phyloP scores from a whole-genome alignment of 208 protist genomes.

The Leishmania amazonensis region DNA sequence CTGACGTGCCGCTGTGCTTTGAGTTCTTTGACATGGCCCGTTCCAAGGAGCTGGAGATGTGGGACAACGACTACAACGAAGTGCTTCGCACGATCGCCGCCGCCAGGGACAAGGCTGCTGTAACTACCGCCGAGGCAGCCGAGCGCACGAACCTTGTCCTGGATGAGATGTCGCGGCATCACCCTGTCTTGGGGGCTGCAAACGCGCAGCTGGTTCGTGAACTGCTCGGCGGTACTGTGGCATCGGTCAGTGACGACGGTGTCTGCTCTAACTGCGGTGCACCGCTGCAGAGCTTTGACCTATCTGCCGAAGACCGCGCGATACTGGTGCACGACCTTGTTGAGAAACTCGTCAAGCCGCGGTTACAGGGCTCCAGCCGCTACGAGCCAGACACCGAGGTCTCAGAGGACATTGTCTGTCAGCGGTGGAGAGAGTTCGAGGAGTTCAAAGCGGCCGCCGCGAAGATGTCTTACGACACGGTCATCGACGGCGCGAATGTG shows the following conservation, averaged over 20 bases:
- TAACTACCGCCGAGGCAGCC: background rate
- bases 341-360: constrained; percentile 65
- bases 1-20: constrained; percentile 44
- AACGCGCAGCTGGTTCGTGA: constrained; percentile 56
- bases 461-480: constrained; percentile 59
- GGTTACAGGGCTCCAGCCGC: constrained; percentile 46
- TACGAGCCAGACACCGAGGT: constrained; percentile 66
- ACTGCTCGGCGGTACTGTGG: constrained; percentile 50
- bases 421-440: constrained; percentile 60
- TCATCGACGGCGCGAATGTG: constrained; percentile 84
- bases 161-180: constrained; percentile 63
- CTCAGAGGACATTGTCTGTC: constrained; percentile 32
- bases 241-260: constrained; percentile 25
- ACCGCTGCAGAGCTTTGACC: constrained; percentile 67
- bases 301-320: constrained; percentile 42
- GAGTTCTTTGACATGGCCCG: constrained; percentile 43
- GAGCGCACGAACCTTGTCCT: constrained; percentile 5
- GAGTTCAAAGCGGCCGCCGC: constrained; percentile 46
- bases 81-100: constrained; percentile 44
- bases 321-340: constrained; percentile 71
- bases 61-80: constrained; percentile 79
- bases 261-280: constrained; percentile 50
- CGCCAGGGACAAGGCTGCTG: background rate
- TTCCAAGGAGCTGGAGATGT: constrained; percentile 62
- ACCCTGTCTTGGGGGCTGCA: constrained; percentile 69